These are phyloP conservation scores for Irpex rosettiformis DNA, from an alignment of 1,284 basidiomycete species.

Conservation along the genomic window DNA sequence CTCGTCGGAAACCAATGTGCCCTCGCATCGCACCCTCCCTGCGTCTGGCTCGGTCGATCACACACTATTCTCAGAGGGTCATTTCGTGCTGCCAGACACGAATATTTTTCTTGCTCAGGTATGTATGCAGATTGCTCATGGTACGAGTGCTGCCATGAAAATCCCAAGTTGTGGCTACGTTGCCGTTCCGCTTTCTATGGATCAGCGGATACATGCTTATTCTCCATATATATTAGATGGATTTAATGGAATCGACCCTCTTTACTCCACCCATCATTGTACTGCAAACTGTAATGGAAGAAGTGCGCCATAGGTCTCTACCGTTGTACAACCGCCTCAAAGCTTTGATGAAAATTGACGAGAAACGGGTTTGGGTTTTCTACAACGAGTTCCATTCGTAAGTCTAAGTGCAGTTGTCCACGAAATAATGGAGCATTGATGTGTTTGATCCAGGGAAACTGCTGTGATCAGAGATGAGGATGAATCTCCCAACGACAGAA, in stretches of 20 bases:
- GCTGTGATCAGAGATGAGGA: slow-evolving; percentile 68
- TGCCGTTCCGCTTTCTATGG: background rate
- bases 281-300: slow-evolving; percentile 93
- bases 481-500: slow-evolving; percentile 88
- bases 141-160: background rate
- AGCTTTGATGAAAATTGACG: slow-evolving; percentile 76
- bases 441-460: slow-evolving; percentile 56
- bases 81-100: slow-evolving; percentile 92
- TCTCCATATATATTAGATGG: slow-evolving; percentile 63
- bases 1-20: slow-evolving; percentile 30
- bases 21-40: slow-evolving; percentile 30
- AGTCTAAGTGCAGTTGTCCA: slow-evolving; percentile 26
- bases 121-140: slow-evolving; percentile 16
- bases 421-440: slow-evolving; percentile 11
- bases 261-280: slow-evolving; percentile 83
- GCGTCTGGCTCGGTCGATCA: slow-evolving; percentile 43
- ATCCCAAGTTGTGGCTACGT: background rate
- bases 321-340: slow-evolving; percentile 93
- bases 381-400: slow-evolving; percentile 89
- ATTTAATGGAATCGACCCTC: slow-evolving; percentile 76
- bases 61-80: slow-evolving; percentile 56
- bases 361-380: slow-evolving; percentile 82
- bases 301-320: slow-evolving; percentile 92
- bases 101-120: slow-evolving; percentile 95
- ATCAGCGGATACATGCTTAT: background rate